Evolutionary conservation across 768 basidiomycete species (phyloP).

Genomic region (Cyclocybe cylindracea): DNA sequence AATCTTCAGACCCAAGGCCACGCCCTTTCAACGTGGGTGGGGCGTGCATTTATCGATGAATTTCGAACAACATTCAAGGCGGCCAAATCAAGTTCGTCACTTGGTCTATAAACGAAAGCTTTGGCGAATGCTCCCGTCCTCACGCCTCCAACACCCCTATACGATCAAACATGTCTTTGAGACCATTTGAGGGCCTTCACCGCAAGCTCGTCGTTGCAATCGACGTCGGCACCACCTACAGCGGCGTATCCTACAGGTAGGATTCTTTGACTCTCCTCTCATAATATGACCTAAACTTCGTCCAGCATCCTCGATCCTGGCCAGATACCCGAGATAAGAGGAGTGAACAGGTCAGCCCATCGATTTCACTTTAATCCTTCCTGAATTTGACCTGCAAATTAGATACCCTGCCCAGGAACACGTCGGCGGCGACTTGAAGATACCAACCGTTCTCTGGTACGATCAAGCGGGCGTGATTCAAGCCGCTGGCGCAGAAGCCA

Average conservation of each 20-base stretch:
- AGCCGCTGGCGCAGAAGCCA: conserved; percentile 48
- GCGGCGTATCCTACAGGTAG: conserved; percentile 14
- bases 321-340: conserved; percentile 17
- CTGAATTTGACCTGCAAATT: no score
- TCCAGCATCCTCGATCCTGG: conserved; percentile 19
- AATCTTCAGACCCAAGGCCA: no score
- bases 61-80: no score
- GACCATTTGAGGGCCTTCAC: neutral
- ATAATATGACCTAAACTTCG: neutral
- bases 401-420: conserved; percentile 22
- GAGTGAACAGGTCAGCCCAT: conserved; percentile 16
- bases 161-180: no score
- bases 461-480: conserved; percentile 36
- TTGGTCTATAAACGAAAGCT: no score
- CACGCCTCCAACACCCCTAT: no score
- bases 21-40: no score
- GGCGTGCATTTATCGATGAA: no score
- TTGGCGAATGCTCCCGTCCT: no score
- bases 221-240: conserved; percentile 13
- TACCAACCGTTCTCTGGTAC: conserved; percentile 51
- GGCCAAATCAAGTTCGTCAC: no score
- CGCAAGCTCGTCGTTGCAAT: conserved; percentile 14
- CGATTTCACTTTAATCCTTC: no score
- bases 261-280: neutral
- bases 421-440: conserved; percentile 39